Evolutionary conservation across 2,329 filamentous ascomycete genomes (phyloP), one percentile per base, ranked within the genome.

Genomic region (Graphilbum fragrans): DNA sequence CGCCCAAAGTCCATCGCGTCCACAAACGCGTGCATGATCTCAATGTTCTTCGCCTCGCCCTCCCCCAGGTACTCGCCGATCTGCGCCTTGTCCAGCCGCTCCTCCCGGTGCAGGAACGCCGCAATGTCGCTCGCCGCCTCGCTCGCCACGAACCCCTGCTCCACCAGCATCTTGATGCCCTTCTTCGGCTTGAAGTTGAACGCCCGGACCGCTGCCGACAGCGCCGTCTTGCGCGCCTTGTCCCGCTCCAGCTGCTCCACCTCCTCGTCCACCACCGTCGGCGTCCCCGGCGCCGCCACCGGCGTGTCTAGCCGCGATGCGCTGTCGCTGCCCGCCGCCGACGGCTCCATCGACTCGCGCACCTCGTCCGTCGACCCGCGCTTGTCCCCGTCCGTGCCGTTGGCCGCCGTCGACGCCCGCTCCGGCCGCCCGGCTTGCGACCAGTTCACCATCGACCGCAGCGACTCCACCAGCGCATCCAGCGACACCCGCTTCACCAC

Each of bases 161-260:
- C 73, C 12, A 96, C 57, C 17, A 98, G 63, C 16, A 82, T 64
- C 57, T 94, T 94, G 55, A 98, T 76, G 6, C 92, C 93, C 45
- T 83, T 78, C 61, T 98, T 98, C 0, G 93, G 87, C 59, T 98
- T 98, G 68, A 90, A 95, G 58, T 98, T 98, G 70, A 98, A 98
- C 47, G 86, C 82, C 38, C 81, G 78, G 41, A 95, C 82, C 2
- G 84, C 90, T 52, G 94, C 92, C 40, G 80, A 84, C 46, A 96
- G 65, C 0, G 92, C 92, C 7, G 86, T 96, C 64, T 98, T 98
- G 47, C 82, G 76, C 45, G 88, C 85, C 63, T 96, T 96, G 42
- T 88, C 86, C 59, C 83, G 93, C 55, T 96, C 92, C n/a, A 98
- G 68, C 53, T 95, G 82, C 47, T 80, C 86, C 0, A 90, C 92